Conservation (phyloP, 192 early-diverging fungal species). For the Linnemannia elongata region DNA sequence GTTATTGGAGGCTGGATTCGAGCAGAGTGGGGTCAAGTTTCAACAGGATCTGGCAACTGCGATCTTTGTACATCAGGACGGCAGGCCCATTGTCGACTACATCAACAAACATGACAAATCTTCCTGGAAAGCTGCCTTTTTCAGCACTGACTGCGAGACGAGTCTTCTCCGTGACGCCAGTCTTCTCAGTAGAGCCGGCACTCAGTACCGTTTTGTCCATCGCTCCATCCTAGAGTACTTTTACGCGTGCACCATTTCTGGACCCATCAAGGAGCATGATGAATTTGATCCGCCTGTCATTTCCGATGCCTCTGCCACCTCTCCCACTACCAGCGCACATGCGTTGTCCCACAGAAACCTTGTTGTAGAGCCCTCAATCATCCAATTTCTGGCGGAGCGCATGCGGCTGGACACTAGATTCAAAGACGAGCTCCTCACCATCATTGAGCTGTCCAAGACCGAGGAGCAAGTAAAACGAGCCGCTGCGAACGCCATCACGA, state of each 20-base stretch:
- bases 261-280: neutral
- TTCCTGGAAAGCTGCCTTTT: slow-evolving; percentile 18
- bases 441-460: slow-evolving; percentile 18
- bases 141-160: neutral
- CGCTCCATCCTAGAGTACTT: slow-evolving; percentile 13
- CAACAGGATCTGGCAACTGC: neutral
- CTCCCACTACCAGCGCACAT: neutral
- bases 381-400: slow-evolving; percentile 13
- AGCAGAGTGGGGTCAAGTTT: neutral
- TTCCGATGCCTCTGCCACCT: neutral
- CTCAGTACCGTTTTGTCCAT: slow-evolving; percentile 17
- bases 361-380: neutral
- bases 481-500: slow-evolving; percentile 26
- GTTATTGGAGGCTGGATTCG: neutral
- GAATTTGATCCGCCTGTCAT: neutral
- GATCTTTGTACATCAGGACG: neutral
- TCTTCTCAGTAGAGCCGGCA: slow-evolving; percentile 9
- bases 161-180: neutral
- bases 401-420: slow-evolving; percentile 2
- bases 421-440: neutral
- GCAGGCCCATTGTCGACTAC: neutral
- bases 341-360: slow-evolving; percentile 3
- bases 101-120: too few species aligned
- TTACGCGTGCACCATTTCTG: slow-evolving; percentile 8
- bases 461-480: neutral